phyloP scores from a whole-genome alignment of 2,329 filamentous ascomycete genomes.

The Neoscytalidium dimidiatum region DNA sequence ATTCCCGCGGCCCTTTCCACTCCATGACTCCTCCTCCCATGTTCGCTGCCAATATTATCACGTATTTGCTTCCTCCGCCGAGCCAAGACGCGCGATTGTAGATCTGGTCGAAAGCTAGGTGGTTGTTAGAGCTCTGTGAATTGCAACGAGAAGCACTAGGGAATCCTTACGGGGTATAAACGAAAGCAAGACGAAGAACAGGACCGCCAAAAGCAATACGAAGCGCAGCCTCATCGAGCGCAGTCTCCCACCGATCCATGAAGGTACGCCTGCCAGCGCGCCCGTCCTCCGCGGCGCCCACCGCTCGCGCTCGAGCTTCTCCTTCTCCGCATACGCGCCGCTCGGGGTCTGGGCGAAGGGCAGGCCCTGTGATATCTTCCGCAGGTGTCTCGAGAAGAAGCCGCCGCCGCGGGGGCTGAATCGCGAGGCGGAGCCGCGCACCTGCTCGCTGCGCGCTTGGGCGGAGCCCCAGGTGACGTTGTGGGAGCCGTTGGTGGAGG shows the following conservation, averaged over 20 bases:
- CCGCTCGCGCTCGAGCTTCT: conserved; percentile 67
- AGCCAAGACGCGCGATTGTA: conserved; percentile 74
- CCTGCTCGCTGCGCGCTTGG: conserved; percentile 72
- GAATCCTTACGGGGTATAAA: conserved; percentile 73
- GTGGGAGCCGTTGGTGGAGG: conserved; percentile 52
- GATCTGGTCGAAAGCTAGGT: conserved; percentile 55
- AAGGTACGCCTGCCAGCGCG: conserved; percentile 35
- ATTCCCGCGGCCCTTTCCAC: conserved; percentile 96
- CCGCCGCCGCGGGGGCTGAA: conserved; percentile 81
- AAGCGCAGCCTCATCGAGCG: conserved; percentile 67
- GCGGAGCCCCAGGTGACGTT: conserved; percentile 79
- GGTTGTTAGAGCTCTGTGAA: not conserved
- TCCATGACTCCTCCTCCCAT: conserved; percentile 97
- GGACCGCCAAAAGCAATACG: conserved; percentile 59
- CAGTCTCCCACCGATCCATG: conserved; percentile 52
- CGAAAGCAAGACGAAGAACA: conserved; percentile 66
- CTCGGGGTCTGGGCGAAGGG: conserved; percentile 57
- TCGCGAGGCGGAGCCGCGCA: conserved; percentile 75
- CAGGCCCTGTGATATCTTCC: conserved; percentile 75
- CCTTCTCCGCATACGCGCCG: conserved; percentile 70
- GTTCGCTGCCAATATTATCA: conserved; percentile 91
- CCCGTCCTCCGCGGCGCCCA: conserved; percentile 49
- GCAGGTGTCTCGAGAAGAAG: conserved; percentile 84
- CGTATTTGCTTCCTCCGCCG: conserved; percentile 86
- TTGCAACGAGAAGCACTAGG: not conserved